A percentile compares a stretch with the other conserved stretches of the same genome.
Evolutionary conservation across 1,139 yeast genomes (phyloP).

Genomic region (Scheffersomyces illinoinensis): DNA sequence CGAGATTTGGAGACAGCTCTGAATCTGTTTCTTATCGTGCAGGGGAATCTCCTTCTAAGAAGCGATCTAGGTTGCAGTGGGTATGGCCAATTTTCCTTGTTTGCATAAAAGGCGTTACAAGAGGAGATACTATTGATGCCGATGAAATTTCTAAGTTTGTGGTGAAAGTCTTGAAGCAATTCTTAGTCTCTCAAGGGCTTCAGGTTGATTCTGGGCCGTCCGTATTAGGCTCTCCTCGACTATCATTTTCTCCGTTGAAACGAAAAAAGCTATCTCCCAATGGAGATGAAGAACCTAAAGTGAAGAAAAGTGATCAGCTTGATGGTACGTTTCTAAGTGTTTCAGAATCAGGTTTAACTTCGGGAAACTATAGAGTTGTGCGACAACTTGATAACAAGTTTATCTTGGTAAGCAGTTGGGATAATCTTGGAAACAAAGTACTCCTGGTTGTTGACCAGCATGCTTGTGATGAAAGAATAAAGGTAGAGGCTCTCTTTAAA

Average conservation of each 20-base stretch:
- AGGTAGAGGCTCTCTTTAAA: constrained; percentile 48
- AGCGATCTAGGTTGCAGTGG: background rate
- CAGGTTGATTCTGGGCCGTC: background rate
- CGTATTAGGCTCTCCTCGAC: background rate
- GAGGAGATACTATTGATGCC: background rate
- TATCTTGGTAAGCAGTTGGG: constrained; percentile 36
- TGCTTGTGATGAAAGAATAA: constrained; percentile 73
- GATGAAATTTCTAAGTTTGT: background rate
- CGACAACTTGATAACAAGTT: constrained; percentile 63
- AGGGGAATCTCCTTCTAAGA: background rate
- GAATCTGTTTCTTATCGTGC: background rate
- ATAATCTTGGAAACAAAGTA: background rate
- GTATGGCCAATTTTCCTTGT: background rate
- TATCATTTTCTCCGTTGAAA: background rate
- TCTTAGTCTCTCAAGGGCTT: background rate
- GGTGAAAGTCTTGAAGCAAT: background rate
- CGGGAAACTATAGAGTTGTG: constrained; percentile 18
- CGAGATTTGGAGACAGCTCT: constrained; percentile 17
- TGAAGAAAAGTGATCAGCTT: background rate
- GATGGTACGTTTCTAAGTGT: background rate
- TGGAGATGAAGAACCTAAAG: background rate
- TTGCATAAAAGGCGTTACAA: background rate
- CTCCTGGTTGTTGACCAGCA: constrained; percentile 62
- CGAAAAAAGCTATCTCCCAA: background rate
- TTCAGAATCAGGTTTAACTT: background rate